Conservation (phyloP, 1,139 yeast genomes). For the Protomyces inundatus region DNA sequence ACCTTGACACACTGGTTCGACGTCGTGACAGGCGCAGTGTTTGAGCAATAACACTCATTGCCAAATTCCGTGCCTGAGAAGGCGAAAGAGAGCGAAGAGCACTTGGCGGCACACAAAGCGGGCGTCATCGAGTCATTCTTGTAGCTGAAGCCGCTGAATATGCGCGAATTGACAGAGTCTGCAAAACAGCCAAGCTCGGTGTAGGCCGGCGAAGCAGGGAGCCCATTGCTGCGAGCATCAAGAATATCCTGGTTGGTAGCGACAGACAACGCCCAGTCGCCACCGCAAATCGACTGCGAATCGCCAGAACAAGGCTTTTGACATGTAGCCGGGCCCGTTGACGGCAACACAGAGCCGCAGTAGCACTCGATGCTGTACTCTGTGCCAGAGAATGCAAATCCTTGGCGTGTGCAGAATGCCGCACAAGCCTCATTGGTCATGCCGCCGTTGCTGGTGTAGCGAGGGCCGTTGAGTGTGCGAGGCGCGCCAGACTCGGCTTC, state of each 20-base stretch:
- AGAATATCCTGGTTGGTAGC: background rate
- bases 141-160: conserved; percentile 13
- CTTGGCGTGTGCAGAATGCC: conserved; percentile 7
- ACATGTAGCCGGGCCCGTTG: no score
- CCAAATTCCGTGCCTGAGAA: conserved; percentile 23
- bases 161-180: background rate
- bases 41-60: conserved; percentile 14
- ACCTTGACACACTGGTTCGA: conserved; percentile 6
- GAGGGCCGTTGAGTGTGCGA: no score
- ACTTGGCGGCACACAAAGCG: conserved; percentile 11
- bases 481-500: no score
- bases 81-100: conserved; percentile 1
- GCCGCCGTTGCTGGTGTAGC: no score
- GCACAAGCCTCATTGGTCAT: conserved; percentile 2
- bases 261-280: conserved; percentile 2
- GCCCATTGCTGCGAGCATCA: background rate
- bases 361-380: conserved; percentile 12
- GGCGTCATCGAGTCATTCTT: conserved; percentile 16
- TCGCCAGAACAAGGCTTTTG: conserved; percentile 9
- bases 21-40: conserved; percentile 8
- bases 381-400: conserved; percentile 9
- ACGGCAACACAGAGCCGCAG: background rate
- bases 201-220: background rate
- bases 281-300: conserved; percentile 12
- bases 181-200: conserved; percentile 7